Percentiles rank a stretch among this genome's conserved stretches.
Conservation (phyloP, 371 early-diverging fungal genomes). For the Rhizopus sp. region DNA sequence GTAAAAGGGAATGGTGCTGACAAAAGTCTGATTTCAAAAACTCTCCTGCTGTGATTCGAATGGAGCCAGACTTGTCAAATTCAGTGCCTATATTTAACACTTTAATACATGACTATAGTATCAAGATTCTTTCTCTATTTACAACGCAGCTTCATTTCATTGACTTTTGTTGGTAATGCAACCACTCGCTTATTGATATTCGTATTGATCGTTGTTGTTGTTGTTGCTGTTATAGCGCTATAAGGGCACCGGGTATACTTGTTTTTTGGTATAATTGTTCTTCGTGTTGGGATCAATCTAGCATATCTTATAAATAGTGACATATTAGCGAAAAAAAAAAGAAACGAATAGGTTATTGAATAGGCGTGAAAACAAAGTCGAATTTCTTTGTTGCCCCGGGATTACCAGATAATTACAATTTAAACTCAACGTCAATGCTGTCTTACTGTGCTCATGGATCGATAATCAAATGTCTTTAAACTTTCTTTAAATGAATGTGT, state of each 20-base stretch:
- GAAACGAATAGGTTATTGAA: no score
- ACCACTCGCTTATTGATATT: conserved; percentile 8
- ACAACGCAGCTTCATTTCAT: conserved; percentile 36
- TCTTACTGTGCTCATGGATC: no score
- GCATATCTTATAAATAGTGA: not conserved
- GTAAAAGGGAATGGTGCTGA: conserved; percentile 72
- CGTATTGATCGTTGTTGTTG: conserved; percentile 1
- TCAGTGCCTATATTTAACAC: conserved; percentile 58
- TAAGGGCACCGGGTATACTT: not conserved
- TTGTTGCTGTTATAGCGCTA: not conserved
- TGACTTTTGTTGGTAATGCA: conserved; percentile 28
- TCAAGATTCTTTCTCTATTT: conserved; percentile 7
- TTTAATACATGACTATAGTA: not conserved
- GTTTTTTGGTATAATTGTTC: not conserved
- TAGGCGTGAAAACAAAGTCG: no score
- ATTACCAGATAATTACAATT: no score
- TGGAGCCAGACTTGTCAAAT: conserved; percentile 71
- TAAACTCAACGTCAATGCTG: no score
- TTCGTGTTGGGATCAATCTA: not conserved
- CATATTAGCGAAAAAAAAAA: not conserved
- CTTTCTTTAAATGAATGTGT: no score
- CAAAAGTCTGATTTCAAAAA: conserved; percentile 79
- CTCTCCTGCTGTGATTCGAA: conserved; percentile 74
- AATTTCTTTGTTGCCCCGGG: no score
- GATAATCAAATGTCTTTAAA: no score